These are phyloP conservation scores for Picochlorum sp. DNA, from an alignment of 139 green algal genomes.

Conservation along the genomic window DNA sequence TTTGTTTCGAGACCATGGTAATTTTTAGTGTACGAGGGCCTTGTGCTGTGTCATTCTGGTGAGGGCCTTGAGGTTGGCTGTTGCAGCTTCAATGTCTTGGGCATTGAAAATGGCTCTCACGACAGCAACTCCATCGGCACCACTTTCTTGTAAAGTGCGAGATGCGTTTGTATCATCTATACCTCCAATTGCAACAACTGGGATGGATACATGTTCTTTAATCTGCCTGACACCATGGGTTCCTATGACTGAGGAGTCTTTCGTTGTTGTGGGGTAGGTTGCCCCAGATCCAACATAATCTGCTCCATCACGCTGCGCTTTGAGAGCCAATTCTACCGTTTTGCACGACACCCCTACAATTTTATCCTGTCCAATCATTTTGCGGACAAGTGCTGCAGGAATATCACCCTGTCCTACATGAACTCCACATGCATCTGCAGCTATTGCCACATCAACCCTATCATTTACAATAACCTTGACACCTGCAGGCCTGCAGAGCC, in stretches of 20 bases:
- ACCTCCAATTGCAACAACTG: conserved; percentile 86
- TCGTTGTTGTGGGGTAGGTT: conserved; percentile 72
- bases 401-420: conserved; percentile 87
- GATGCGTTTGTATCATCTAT: conserved; percentile 51
- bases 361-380: conserved; percentile 51
- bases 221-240: conserved; percentile 56
- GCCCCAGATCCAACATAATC: conserved; percentile 85
- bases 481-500: conserved; percentile 43
- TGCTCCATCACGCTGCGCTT: conserved; percentile 55
- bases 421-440: conserved; percentile 67
- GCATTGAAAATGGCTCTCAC: conserved; percentile 68
- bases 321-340: conserved; percentile 47
- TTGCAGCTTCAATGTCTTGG: conserved; percentile 23
- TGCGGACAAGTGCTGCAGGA: conserved; percentile 41
- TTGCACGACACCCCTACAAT: conserved; percentile 84
- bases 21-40: too few species aligned
- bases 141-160: conserved; percentile 28
- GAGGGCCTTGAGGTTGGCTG: too few species aligned
- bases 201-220: conserved; percentile 39
- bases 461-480: conserved; percentile 92
- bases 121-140: conserved; percentile 61
- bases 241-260: conserved; percentile 64
- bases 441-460: conserved; percentile 83
- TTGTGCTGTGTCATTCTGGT: too few species aligned
- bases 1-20: too few species aligned